Conservation (phyloP, 495 filamentous ascomycete genomes). For the Thermochaetoides thermophila region DNA sequence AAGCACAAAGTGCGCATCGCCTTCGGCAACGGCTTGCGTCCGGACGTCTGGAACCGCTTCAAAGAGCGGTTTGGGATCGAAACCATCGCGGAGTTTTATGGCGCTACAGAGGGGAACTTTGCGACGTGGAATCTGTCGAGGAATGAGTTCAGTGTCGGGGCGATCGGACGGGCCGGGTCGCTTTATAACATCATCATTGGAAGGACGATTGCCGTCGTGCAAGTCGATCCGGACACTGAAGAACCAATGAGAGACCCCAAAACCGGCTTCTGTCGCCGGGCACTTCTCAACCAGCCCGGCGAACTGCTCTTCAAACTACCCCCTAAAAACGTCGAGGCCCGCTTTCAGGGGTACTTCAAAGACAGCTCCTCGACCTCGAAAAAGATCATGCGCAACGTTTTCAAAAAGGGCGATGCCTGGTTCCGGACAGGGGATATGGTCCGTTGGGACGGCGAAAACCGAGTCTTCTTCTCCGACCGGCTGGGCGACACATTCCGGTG, state of each 20-base stretch:
- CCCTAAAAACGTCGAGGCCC: constrained; percentile 40
- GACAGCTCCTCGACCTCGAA: constrained; percentile 58
- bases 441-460: constrained; percentile 51
- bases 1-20: constrained; percentile 66
- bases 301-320: constrained; percentile 71
- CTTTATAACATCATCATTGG: constrained; percentile 42
- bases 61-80: constrained; percentile 75
- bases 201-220: constrained; percentile 40
- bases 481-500: constrained; percentile 92
- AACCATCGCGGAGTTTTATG: constrained; percentile 79
- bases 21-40: constrained; percentile 82
- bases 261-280: constrained; percentile 55
- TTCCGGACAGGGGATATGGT: constrained; percentile 82
- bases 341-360: constrained; percentile 79
- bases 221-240: constrained; percentile 60
- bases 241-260: constrained; percentile 52
- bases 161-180: constrained; percentile 63
- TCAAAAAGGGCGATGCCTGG: constrained; percentile 69
- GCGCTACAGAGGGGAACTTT: constrained; percentile 63
- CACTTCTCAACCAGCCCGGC: constrained; percentile 49
- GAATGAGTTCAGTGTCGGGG: constrained; percentile 64
- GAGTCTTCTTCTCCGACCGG: constrained; percentile 76
- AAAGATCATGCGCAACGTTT: constrained; percentile 68
- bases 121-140: constrained; percentile 61
- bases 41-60: constrained; percentile 83